Percentiles rank a stretch among this genome's conserved stretches.
Evolutionary conservation across 495 filamentous ascomycete species (phyloP).

Genomic region (Podospora pseudoanserina): DNA sequence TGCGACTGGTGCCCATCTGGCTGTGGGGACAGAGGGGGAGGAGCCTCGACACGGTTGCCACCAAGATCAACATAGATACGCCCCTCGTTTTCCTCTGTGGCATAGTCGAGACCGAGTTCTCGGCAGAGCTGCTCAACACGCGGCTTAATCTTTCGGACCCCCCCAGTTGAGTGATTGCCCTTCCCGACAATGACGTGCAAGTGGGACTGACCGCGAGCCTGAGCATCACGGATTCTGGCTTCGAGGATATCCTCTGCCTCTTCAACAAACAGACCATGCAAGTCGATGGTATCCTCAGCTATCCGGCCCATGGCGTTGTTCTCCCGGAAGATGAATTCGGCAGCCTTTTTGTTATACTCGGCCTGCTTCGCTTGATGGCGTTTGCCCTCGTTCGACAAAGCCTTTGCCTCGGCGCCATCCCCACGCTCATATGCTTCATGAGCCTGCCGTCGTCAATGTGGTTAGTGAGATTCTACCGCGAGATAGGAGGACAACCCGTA

Average conservation of each 20-base stretch:
- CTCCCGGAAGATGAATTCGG: constrained; percentile 89
- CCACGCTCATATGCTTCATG: constrained; percentile 76
- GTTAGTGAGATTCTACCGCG: constrained; percentile 9
- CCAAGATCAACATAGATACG: constrained; percentile 61
- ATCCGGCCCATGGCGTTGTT: constrained; percentile 76
- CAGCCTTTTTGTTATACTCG: constrained; percentile 80
- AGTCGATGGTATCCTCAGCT: constrained; percentile 77
- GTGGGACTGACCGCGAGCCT: constrained; percentile 65
- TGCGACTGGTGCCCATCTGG: constrained; percentile 34
- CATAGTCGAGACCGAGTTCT: constrained; percentile 75
- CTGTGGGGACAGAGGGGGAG: constrained; percentile 49
- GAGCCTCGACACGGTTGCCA: constrained; percentile 34
- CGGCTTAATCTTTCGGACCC: constrained; percentile 89
- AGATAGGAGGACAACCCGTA: constrained; percentile 30
- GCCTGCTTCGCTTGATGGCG: constrained; percentile 73
- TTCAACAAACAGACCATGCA: constrained; percentile 90
- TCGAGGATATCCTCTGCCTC: constrained; percentile 90
- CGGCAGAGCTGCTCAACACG: constrained; percentile 79
- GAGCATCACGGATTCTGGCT: constrained; percentile 72
- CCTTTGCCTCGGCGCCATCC: constrained; percentile 74
- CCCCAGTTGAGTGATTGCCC: constrained; percentile 76
- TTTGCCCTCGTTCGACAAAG: constrained; percentile 81
- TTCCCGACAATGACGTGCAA: constrained; percentile 81
- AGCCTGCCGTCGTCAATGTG: constrained; percentile 43
- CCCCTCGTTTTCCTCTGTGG: constrained; percentile 83